Evolutionary conservation across 2,329 filamentous ascomycete species (phyloP), one percentile per base, ranked within the genome.

Genomic region (Stylonectria norvegica): DNA sequence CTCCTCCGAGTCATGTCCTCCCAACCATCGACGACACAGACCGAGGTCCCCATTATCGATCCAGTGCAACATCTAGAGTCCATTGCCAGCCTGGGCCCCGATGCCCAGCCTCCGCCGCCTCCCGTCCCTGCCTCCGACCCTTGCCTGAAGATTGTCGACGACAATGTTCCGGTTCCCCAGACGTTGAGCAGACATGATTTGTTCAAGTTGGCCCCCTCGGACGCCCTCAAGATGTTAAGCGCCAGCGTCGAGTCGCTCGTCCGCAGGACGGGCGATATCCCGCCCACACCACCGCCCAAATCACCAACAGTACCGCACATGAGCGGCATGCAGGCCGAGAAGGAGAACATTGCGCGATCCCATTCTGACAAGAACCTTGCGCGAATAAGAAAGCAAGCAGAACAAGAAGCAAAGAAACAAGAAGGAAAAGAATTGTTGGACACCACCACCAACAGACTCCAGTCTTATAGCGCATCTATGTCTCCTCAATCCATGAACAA

Each of bases 181-280:
- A 55, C 54, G 28, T 52, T 60, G 48, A 48, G 67, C 50, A 58
- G 66, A 43, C 74, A 86, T 63, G 83, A 89, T 60, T 76, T 95
- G 47, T 86, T 86, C 66, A 78, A 78, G 36, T 74, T 96, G 44
- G 70, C 81, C 1, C 81, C 89, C 4, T 72, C 83, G 36, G 81
- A 81, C 2, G 90, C 90, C 5, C 76, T 97, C 57, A 86, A 84
- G 57, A 71, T 95, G 48, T 76, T 97, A n/a, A 83, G 83, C 51
- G 74, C 79, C 27, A 79, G 79, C 42, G 71, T 89, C 45, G 85
- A 89, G 55, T 74, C 79, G 4, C 73, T 93, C 36, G 83, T 89
- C 19, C 76, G 77, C 48, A 72, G 83, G 43, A 87, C 85, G 2
- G 85, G 86, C 58, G 87, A 95, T 57, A 73, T 93, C 10, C 87